Evolutionary conservation across 768 basidiomycete species (phyloP).

Genomic region (Kwoniella sp.): DNA sequence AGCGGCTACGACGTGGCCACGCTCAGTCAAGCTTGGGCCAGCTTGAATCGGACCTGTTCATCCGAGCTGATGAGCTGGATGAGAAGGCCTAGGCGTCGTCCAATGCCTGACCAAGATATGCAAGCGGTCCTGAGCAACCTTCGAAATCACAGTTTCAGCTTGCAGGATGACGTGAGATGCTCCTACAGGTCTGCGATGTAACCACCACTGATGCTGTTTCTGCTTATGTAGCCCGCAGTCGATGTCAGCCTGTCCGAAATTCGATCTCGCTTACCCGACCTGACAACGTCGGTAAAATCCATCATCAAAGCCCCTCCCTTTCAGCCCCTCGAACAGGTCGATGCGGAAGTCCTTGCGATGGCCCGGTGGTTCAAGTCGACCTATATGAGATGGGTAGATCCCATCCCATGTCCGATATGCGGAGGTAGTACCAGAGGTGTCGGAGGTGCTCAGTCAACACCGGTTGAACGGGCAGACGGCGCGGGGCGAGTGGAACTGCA

Average conservation of each 20-base stretch:
- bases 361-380: slow-evolving; percentile 52
- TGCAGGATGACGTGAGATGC: too few species aligned
- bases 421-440: slow-evolving; percentile 26
- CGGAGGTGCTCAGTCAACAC: slow-evolving; percentile 28
- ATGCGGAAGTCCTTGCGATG: slow-evolving; percentile 48
- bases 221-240: background rate
- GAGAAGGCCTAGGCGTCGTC: too few species aligned
- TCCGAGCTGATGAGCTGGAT: too few species aligned
- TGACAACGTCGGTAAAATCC: background rate
- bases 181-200: background rate
- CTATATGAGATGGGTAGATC: slow-evolving; percentile 53
- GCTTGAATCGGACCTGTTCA: too few species aligned
- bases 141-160: too few species aligned
- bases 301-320: slow-evolving; percentile 21
- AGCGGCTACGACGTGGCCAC: too few species aligned
- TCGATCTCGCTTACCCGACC: slow-evolving; percentile 1
- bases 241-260: background rate
- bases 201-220: background rate
- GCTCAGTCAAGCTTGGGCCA: too few species aligned
- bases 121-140: too few species aligned
- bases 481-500: slow-evolving; percentile 52
- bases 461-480: slow-evolving; percentile 44
- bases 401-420: slow-evolving; percentile 50
- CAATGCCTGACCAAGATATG: too few species aligned
- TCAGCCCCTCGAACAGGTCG: slow-evolving; percentile 30